Base-by-base conservation (phyloP, 2,329 filamentous ascomycete species). In the Calonectria multiphialidica region DNA sequence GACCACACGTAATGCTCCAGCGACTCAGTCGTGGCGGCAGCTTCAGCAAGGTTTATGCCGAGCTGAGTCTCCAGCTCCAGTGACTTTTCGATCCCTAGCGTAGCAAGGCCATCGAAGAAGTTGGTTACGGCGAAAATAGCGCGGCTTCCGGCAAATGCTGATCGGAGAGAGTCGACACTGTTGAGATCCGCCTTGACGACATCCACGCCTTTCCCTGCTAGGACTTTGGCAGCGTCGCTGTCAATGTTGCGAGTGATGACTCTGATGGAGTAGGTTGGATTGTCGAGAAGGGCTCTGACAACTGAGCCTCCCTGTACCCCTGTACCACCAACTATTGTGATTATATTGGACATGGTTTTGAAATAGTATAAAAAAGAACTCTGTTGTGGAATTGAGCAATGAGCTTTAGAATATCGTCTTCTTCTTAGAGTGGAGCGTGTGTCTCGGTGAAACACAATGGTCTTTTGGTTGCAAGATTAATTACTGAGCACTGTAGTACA, bases 1-100 rank as follows among this genome's bases (percentile, higher is more conserved):
- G 53, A 59, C 53, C 53, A 59, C 12, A 59, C 35, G 13, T 59
- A 59, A 23, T 59, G 53, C 53, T 59, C 53, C 33, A 59, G 35
- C 3, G 53, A 25, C 35, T 59, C 33, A 0, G 53, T 59, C 2
- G 53, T 33, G 2, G 35, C 53, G 3, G 53, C 53, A 7, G 53
- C 53, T 23, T 40, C 15, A 23, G 53, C 53, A 28, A 59, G 53
- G 21, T 59, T 59, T 21, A 59, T 59, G 10, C 53, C 53, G 0
- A 59, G n/a, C 6, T 10, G 10, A 9, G 53, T 59, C 21, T 59
- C 53, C 15, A 1, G 5, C 6, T 59, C 35, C 53, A 59, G 40
- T 7, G 53, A 25, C 33, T 25, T 18, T 18, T 59, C 35, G 13
- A 59, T 59, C 2, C 53, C 30, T 18, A 23, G 53, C 1, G 53